Conservation (phyloP, 1,139 yeast genomes). For the Debaryomyces udenii region DNA sequence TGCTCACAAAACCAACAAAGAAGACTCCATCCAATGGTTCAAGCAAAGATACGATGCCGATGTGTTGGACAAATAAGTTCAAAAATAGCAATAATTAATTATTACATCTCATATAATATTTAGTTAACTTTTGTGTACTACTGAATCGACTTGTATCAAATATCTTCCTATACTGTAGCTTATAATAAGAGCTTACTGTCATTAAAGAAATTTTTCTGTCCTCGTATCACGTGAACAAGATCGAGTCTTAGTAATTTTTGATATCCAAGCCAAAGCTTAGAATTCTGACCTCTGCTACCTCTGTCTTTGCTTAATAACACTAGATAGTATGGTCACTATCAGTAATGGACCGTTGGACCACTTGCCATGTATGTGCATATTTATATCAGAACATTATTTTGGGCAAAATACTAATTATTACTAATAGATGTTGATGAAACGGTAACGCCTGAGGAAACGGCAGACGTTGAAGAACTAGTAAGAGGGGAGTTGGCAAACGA, state of each 20-base stretch:
- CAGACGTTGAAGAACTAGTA: slow-evolving; percentile 38
- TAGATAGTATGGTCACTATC: slow-evolving; percentile 27
- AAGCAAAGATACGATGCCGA: slow-evolving; percentile 99
- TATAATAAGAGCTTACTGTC: background rate
- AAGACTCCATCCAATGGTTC: slow-evolving; percentile 98
- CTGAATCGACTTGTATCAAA: slow-evolving; percentile 12
- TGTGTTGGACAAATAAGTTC: slow-evolving; percentile 77
- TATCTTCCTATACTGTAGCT: slow-evolving; percentile 1
- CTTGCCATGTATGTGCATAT: slow-evolving; percentile 30
- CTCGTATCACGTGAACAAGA: background rate
- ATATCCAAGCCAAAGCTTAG: background rate
- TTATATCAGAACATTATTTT: background rate
- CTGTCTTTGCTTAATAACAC: too few species aligned
- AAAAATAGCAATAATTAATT: slow-evolving; percentile 8
- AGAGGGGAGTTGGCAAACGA: slow-evolving; percentile 28
- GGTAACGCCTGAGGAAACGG: slow-evolving; percentile 35
- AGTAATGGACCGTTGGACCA: slow-evolving; percentile 36
- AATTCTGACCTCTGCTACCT: too few species aligned
- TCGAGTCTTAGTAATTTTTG: background rate
- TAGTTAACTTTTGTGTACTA: slow-evolving; percentile 14
- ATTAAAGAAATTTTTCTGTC: background rate
- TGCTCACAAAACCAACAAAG: slow-evolving; percentile 89
- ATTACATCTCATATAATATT: slow-evolving; percentile 9
- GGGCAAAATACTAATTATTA: slow-evolving; percentile 17
- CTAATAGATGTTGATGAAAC: slow-evolving; percentile 30